Conservation (phyloP, 2,329 filamentous ascomycete species). For the Rosellinia necatrix region DNA sequence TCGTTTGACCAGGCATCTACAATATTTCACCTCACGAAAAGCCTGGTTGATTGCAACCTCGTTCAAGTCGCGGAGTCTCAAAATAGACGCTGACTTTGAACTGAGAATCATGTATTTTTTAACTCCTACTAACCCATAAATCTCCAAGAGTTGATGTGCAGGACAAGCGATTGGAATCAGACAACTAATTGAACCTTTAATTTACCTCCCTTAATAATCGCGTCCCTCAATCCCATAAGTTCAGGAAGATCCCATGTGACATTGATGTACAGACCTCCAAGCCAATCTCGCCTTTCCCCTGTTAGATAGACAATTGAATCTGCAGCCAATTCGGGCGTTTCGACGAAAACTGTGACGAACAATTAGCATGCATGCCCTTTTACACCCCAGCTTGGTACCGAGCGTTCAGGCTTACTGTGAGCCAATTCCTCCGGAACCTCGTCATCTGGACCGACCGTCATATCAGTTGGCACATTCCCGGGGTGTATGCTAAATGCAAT, state of each 20-base stretch:
- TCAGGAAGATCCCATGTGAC: conserved; percentile 47
- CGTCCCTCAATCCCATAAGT: conserved; percentile 38
- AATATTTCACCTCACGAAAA: too few relatives aligned
- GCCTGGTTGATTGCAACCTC: too few relatives aligned
- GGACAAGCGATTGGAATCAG: conserved; percentile 12
- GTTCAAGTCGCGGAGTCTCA: too few relatives aligned
- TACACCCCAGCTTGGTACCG: not conserved
- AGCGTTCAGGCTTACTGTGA: conserved; percentile 22
- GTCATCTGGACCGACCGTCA: conserved; percentile 19
- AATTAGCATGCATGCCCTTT: conserved; percentile 4
- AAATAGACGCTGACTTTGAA: too few relatives aligned
- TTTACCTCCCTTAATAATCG: conserved; percentile 38
- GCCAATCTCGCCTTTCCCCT: conserved; percentile 38
- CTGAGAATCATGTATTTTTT: too few relatives aligned
- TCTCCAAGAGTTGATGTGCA: not conserved
- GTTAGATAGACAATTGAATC: conserved; percentile 41
- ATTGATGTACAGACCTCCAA: conserved; percentile 45
- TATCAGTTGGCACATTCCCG: conserved; percentile 47
- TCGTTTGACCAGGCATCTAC: too few relatives aligned
- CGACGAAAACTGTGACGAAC: conserved; percentile 31
- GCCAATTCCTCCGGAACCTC: conserved; percentile 10
- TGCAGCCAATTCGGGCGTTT: conserved; percentile 35
- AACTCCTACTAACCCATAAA: too few relatives aligned
- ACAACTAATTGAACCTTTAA: conserved; percentile 36
- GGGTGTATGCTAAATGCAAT: conserved; percentile 50